Conservation (phyloP, 768 basidiomycete species). For the Pulveroboletus sp. region DNA sequence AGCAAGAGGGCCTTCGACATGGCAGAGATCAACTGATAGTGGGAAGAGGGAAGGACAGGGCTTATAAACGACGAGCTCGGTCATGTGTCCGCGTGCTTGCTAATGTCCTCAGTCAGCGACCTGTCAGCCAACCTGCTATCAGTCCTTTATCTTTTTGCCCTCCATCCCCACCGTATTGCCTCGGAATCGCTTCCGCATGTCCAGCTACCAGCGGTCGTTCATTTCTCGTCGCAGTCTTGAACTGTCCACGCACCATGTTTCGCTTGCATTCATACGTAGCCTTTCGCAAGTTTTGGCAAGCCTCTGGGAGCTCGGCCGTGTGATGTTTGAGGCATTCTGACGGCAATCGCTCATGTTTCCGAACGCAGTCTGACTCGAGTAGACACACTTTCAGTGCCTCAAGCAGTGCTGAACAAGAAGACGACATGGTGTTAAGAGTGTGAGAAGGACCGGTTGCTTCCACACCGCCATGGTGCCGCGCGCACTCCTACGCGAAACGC, state of each 20-base stretch:
- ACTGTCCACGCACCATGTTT: conserved; percentile 59
- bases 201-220: conserved; percentile 43
- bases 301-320: conserved; percentile 68
- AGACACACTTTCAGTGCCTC: conserved; percentile 80
- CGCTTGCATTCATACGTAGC: conserved; percentile 90
- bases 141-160: conserved; percentile 8
- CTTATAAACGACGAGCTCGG: background rate
- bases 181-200: conserved; percentile 80
- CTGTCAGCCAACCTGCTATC: no score
- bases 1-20: conserved; percentile 29
- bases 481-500: conserved; percentile 42
- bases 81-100: conserved; percentile 17
- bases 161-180: conserved; percentile 62
- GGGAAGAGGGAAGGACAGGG: background rate
- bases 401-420: conserved; percentile 73
- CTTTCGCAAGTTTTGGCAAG: conserved; percentile 73
- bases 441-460: conserved; percentile 1
- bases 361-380: conserved; percentile 81
- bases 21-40: background rate
- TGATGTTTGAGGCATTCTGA: conserved; percentile 82
- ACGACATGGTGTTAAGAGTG: conserved; percentile 49
- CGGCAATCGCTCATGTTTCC: conserved; percentile 72
- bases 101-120: conserved; percentile 17
- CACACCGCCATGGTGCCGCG: conserved; percentile 30
- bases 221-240: background rate